phyloP scores from a whole-genome alignment of 352 stramenopile genomes.

The Phytophthora tubulina region DNA sequence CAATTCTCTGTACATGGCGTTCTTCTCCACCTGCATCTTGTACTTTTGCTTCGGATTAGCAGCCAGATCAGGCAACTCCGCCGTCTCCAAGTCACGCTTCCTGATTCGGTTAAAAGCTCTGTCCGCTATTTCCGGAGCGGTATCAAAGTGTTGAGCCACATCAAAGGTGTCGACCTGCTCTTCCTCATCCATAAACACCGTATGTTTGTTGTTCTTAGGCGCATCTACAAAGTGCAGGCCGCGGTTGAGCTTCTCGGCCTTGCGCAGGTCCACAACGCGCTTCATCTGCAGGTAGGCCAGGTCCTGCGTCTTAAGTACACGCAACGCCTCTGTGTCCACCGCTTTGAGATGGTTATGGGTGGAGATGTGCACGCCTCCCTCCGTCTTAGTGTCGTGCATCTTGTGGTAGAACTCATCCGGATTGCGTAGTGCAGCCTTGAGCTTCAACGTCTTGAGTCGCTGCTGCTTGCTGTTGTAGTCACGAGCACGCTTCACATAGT shows the following conservation, averaged over 20 bases:
- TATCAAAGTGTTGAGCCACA: constrained; percentile 93
- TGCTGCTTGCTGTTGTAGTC: constrained; percentile 97
- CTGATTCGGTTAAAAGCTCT: constrained; percentile 81
- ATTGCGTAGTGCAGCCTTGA: constrained; percentile 96
- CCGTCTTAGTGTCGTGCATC: constrained; percentile 93
- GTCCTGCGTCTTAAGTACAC: constrained; percentile 97
- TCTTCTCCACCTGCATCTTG: constrained; percentile 69
- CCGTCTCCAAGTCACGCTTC: constrained; percentile 64
- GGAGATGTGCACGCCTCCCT: constrained; percentile 81
- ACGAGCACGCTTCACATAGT: constrained; percentile 96
- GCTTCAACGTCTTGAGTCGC: constrained; percentile 87
- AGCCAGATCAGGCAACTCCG: constrained; percentile 44
- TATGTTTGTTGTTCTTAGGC: constrained; percentile 92
- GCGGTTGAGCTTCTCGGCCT: constrained; percentile 80
- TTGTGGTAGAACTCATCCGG: constrained; percentile 99
- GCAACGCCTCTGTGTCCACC: constrained; percentile 83
- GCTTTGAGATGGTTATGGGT: constrained; percentile 73
- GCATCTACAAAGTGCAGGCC: constrained; percentile 85
- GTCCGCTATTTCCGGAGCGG: constrained; percentile 73
- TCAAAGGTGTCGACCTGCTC: constrained; percentile 90
- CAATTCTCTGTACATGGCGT: constrained; percentile 75
- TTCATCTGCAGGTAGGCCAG: constrained; percentile 95
- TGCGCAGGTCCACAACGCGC: constrained; percentile 76
- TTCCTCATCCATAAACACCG: constrained; percentile 93
- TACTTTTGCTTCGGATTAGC: constrained; percentile 55